A percentile compares a stretch with the other conserved stretches of the same genome.
Conservation (phyloP, 2,329 filamentous ascomycete species). For the Fusarium nurragi region DNA sequence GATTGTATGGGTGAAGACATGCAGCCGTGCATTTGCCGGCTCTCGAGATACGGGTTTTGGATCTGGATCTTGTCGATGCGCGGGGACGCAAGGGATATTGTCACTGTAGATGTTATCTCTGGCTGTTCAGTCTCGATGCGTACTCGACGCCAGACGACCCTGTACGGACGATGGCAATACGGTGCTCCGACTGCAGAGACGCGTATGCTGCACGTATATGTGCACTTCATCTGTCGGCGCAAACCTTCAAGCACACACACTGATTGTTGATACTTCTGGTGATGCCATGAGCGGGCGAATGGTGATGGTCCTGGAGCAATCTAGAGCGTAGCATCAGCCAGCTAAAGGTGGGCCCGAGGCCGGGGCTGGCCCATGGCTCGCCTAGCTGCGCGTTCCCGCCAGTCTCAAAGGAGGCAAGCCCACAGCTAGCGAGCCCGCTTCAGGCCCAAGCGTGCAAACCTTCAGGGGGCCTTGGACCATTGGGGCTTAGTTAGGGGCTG, state of each 20-base stretch:
- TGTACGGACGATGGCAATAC: too few species aligned
- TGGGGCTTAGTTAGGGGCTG: conserved; percentile 26
- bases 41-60: conserved; percentile 1
- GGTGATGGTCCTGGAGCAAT: conserved; percentile 28
- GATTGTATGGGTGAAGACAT: conserved; percentile 15
- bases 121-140: too few species aligned
- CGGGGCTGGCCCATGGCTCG: conserved; percentile 15
- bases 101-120: not conserved
- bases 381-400: conserved; percentile 26
- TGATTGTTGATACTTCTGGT: conserved; percentile 3
- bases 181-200: not conserved
- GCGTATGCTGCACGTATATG: not conserved
- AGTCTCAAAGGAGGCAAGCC: conserved; percentile 38
- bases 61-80: conserved; percentile 12
- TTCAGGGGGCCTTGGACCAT: conserved; percentile 15
- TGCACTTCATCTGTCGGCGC: not conserved
- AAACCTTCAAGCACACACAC: not conserved
- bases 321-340: conserved; percentile 27
- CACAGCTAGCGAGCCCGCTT: conserved; percentile 39
- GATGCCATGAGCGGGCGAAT: conserved; percentile 14
- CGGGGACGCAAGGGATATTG: not conserved
- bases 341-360: conserved; percentile 2
- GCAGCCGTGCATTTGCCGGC: conserved; percentile 18
- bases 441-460: conserved; percentile 35
- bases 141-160: too few species aligned